Base-by-base conservation (phyloP, 768 basidiomycete species). In the Tricholoma terreum region DNA sequence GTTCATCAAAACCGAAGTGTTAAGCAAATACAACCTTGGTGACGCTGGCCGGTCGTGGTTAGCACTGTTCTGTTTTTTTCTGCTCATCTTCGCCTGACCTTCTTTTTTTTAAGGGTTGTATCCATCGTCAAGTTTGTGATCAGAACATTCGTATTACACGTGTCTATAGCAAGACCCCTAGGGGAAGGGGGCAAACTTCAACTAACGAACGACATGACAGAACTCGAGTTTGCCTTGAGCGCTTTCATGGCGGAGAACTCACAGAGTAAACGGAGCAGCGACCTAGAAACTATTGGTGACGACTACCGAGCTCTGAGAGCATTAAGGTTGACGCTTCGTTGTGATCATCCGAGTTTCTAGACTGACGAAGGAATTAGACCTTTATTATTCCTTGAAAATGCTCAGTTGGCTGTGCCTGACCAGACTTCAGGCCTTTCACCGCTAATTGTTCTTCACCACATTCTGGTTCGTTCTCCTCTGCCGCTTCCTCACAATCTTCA, bases 171-270 rank as follows among this genome's bases (percentile, higher is more conserved):
- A 8, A 85, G 86, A 63, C 95, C 95, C 0, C 79, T 98, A 4
- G 89, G 94, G 5, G 97, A 99, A 75, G 82, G 83, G 57, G 94
- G 95, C 12, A 98, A 97, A 69, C 82, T 99, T 22, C 94, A 96
- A 73, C 78, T 98, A 61, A 92, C 94, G 56, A 90, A 86, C 48
- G 96, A 99, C 70, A 96, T 98, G 94, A 90, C 95, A 0, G 91
- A 94, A 69, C 80, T 98, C 58, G 97, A 99, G 74, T 97, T 98
- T 69, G 86, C 91, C 0, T 70, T 99, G 54, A 89, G 86, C 64
- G 83, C 90, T 3, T 91, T 98, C 69, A 77, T 87, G 75, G 77
- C 75, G 1, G 84, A 86, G 55, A 78, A 79, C 50, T 68, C 75
- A 2, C 80, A 82, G 59, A 77, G 76, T 56, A 84, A 85, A 64